Conservation (phyloP, 176 grass and related monocot genomes). For the Melocanna baccifera region DNA sequence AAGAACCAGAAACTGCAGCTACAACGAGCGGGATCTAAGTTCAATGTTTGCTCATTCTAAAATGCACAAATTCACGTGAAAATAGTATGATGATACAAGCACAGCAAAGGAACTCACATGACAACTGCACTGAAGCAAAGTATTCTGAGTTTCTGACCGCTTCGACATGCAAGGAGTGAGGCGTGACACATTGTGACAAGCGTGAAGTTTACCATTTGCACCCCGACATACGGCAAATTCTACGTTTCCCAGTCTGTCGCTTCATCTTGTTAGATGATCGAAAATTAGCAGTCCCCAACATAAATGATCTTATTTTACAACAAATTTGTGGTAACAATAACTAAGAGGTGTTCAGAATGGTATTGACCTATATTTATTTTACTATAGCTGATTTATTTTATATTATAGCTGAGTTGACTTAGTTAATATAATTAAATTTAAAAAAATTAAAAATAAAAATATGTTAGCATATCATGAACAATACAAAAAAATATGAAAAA, state of each 20-base stretch:
- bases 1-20: too few species aligned
- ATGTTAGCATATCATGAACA: too few species aligned
- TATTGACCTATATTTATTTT: too few species aligned
- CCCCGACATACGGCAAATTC: constrained; percentile 76
- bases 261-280: constrained; percentile 50
- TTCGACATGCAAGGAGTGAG: constrained; percentile 74
- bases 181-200: constrained; percentile 98
- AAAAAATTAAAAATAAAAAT: too few species aligned
- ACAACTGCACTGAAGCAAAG: constrained; percentile 95
- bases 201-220: constrained; percentile 56
- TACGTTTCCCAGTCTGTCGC: constrained; percentile 75
- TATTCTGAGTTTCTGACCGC: constrained; percentile 81
- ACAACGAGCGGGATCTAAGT: too few species aligned
- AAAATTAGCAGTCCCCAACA: constrained; percentile 20
- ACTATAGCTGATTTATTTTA: too few species aligned
- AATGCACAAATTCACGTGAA: background rate
- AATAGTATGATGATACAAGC: background rate
- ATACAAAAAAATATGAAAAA: too few species aligned
- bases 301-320: background rate
- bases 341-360: too few species aligned
- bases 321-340: background rate
- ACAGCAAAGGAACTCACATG: constrained; percentile 65
- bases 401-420: too few species aligned
- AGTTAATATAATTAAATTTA: too few species aligned
- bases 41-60: background rate